phyloP scores from a whole-genome alignment of 257 asterid genomes.

The Solanum ossicruentum region DNA sequence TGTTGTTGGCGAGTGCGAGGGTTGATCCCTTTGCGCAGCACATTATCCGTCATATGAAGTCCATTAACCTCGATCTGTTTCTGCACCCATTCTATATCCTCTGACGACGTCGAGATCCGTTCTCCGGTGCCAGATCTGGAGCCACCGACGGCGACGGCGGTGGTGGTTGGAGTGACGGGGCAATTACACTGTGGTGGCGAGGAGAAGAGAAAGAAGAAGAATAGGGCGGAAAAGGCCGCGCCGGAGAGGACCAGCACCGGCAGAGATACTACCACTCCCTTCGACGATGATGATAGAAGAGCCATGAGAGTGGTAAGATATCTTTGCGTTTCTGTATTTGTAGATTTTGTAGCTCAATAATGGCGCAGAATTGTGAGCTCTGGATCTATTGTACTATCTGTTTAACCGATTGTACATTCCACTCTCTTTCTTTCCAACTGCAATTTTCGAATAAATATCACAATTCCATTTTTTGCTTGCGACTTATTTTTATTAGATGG shows the following conservation, averaged over 20 bases:
- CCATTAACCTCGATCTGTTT: constrained; percentile 64
- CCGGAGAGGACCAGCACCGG: constrained; percentile 50
- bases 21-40: constrained; percentile 88
- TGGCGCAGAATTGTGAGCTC: not conserved
- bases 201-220: constrained; percentile 39
- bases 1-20: constrained; percentile 91
- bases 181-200: constrained; percentile 33
- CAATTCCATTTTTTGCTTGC: not conserved
- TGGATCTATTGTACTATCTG: not conserved
- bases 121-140: not conserved
- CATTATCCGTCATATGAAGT: constrained; percentile 73
- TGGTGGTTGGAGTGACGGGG: constrained; percentile 28
- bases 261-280: constrained; percentile 63
- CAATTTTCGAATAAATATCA: not conserved
- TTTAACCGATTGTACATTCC: not conserved
- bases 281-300: constrained; percentile 21
- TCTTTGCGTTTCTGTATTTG: not conserved
- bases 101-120: constrained; percentile 43
- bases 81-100: constrained; percentile 73
- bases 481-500: not conserved
- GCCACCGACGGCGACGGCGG: not conserved
- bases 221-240: constrained; percentile 25
- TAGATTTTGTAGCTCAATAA: not conserved
- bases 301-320: constrained; percentile 8
- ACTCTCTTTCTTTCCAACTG: not conserved